Evolutionary conservation across 225 moss, liverwort and hornwort species (phyloP).

Genomic region (Pseudoscleropodium purum): DNA sequence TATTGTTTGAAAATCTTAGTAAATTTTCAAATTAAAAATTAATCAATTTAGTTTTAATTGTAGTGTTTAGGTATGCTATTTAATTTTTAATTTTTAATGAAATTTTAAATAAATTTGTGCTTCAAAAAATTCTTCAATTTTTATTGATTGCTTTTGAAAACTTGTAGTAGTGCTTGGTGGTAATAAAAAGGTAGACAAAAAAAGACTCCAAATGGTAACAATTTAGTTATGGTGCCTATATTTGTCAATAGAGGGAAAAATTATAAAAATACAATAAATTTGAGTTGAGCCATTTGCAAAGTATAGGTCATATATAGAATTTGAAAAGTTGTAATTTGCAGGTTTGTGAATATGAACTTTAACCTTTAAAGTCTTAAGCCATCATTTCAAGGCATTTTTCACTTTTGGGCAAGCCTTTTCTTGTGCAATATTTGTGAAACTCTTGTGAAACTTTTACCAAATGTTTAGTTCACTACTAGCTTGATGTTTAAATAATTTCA

Average conservation of each 20-base stretch:
- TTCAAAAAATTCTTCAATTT: neutral
- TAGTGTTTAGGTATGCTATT: no score
- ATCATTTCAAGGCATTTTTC: no score
- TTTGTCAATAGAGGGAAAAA: no score
- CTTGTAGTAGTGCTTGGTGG: neutral
- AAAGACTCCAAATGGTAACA: no score
- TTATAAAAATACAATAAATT: neutral
- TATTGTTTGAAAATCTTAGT: neutral
- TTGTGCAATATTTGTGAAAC: no score
- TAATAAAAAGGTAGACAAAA: neutral
- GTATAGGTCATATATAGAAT: fast-evolving
- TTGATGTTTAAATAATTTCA: no score
- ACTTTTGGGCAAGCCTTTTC: no score
- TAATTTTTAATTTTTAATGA: neutral
- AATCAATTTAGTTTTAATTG: neutral
- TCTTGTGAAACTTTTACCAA: no score
- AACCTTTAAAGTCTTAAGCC: no score
- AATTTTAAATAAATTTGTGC: no score
- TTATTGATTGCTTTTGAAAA: neutral
- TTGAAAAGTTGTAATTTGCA: neutral
- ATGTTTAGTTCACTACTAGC: no score
- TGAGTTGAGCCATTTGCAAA: neutral
- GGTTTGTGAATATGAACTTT: neutral
- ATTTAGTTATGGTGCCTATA: fast-evolving
- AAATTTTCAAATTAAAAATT: no score